Base-by-base conservation (phyloP, 495 filamentous ascomycete species). In the Aspergillus leporis region DNA sequence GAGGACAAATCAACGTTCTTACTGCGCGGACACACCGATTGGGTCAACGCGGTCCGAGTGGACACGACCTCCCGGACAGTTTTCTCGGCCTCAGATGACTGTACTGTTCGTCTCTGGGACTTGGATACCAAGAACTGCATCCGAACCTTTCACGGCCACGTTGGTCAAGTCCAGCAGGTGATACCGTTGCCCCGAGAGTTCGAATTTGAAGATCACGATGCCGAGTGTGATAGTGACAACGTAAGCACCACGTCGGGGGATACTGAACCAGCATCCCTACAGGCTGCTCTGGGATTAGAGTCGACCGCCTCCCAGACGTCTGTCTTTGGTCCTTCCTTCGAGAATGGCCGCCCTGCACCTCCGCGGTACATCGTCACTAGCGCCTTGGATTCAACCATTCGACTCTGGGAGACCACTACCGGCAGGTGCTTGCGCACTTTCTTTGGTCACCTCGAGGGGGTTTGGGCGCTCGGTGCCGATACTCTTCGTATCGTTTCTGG, bases 391-490 rank as follows among this genome's bases (percentile, higher is more conserved):
- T 85, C 84, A 41, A 97, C 91, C 7, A 91, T 99, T 59, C 88
- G 94, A 13, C 81, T 98, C 30, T 99, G 94, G 94, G 91, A 98
- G 70, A 87, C 92, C 9, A 83, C 83, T 43, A 91, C 87, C 6
- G 92, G 90, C 47, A 78, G 81, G 61, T 96, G 91, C 66, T 76
- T 96, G 10, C 90, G 90, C 53, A 97, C 91, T 4, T 93, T 96
- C 74, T 99, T 98, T 60, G 94, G 94, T 0, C 94, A 99, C 62
- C 78, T 99, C 22, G 94, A 98, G 70, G 94, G 94, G 23, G 87
- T 99, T 22, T 99, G 94, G 94, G 89, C 90, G 10, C 81, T 99
- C 5, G 93, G 90, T 1, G 95, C 90, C 2, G 95, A 99, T 69
- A 92, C 90, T 0, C 78, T 99, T 34, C 85, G 94, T 16, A 85